Conservation (phyloP, 495 filamentous ascomycete species). For the Xylaria longipes region DNA sequence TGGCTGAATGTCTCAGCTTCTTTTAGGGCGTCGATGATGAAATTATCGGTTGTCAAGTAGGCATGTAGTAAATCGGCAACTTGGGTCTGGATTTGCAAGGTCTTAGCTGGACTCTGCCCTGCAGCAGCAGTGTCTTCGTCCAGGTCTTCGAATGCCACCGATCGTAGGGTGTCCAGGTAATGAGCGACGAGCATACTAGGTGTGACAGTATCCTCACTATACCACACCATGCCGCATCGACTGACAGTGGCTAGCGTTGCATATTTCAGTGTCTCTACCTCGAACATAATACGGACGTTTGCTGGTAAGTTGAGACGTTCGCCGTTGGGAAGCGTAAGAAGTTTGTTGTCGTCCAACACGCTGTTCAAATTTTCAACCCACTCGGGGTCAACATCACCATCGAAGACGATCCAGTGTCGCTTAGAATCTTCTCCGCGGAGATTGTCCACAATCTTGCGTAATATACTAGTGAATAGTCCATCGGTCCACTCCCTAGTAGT, state of each 20-base stretch:
- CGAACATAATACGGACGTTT: slow-evolving; percentile 99
- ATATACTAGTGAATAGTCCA: slow-evolving; percentile 95
- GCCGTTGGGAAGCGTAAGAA: slow-evolving; percentile 94
- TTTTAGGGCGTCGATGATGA: slow-evolving; percentile 76
- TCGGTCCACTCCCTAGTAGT: slow-evolving; percentile 99
- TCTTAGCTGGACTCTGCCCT: slow-evolving; percentile 78
- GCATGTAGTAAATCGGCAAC: slow-evolving; percentile 78
- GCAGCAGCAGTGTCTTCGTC: slow-evolving; percentile 87
- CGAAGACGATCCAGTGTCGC: slow-evolving; percentile 98
- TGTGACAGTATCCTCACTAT: slow-evolving; percentile 95
- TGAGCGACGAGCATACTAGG: slow-evolving; percentile 90
- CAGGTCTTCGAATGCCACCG: slow-evolving; percentile 85
- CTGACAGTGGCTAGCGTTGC: slow-evolving; percentile 95
- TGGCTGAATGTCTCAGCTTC: slow-evolving; percentile 82
- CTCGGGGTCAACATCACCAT: slow-evolving; percentile 97
- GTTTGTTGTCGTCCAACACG: slow-evolving; percentile 98
- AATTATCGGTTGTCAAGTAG: slow-evolving; percentile 75
- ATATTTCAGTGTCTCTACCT: slow-evolving; percentile 98
- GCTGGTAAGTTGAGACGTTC: slow-evolving; percentile 92
- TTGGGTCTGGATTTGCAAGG: slow-evolving; percentile 74
- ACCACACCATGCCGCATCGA: slow-evolving; percentile 99
- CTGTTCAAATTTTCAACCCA: slow-evolving; percentile 99
- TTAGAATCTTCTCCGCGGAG: slow-evolving; percentile 95
- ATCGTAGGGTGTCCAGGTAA: slow-evolving; percentile 83
- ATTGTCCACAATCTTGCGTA: slow-evolving; percentile 98